Conservation (phyloP, 1,139 yeast genomes). For the Suhomyces bolitotheri region DNA sequence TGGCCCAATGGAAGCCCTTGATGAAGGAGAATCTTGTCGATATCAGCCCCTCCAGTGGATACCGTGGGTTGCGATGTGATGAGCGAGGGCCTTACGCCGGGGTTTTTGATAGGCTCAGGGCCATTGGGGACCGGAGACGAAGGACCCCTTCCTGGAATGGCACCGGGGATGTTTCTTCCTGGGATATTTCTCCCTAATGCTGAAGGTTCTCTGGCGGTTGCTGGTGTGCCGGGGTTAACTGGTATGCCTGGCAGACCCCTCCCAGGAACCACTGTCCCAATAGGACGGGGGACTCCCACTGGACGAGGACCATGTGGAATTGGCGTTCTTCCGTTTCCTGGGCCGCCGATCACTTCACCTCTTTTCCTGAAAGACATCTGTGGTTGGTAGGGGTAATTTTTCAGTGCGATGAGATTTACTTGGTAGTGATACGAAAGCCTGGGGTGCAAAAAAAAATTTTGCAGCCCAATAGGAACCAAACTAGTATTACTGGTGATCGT, state of each 20-base stretch:
- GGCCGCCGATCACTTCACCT: slow-evolving; percentile 55
- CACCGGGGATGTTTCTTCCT: not conserved
- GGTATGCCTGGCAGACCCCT: not conserved
- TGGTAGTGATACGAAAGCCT: too few species aligned
- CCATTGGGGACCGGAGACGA: slow-evolving; percentile 15
- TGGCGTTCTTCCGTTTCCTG: slow-evolving; percentile 1
- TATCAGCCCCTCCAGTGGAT: slow-evolving; percentile 74
- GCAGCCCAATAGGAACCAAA: too few species aligned
- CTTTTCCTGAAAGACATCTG: slow-evolving; percentile 71
- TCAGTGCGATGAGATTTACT: slow-evolving; percentile 3
- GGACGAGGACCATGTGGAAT: slow-evolving; percentile 1
- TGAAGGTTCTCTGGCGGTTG: slow-evolving; percentile 2
- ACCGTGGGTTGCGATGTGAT: slow-evolving; percentile 73
- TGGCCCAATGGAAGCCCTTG: slow-evolving; percentile 84
- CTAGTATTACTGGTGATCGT: too few species aligned
- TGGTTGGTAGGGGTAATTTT: not conserved
- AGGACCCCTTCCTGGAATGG: slow-evolving; percentile 13
- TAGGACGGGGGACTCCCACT: slow-evolving; percentile 7
- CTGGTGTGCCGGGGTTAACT: not conserved
- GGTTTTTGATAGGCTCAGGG: slow-evolving; percentile 31
- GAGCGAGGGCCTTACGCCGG: slow-evolving; percentile 74
- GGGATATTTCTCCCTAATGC: not conserved
- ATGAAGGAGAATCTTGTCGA: slow-evolving; percentile 76
- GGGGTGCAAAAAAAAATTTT: too few species aligned
- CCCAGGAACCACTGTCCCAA: slow-evolving; percentile 8